A percentile compares a stretch with the other conserved stretches of the same genome.
These are phyloP conservation scores for Hypoxylon crocopeplum DNA, from an alignment of 495 filamentous ascomycete genomes.

Conservation along the genomic window DNA sequence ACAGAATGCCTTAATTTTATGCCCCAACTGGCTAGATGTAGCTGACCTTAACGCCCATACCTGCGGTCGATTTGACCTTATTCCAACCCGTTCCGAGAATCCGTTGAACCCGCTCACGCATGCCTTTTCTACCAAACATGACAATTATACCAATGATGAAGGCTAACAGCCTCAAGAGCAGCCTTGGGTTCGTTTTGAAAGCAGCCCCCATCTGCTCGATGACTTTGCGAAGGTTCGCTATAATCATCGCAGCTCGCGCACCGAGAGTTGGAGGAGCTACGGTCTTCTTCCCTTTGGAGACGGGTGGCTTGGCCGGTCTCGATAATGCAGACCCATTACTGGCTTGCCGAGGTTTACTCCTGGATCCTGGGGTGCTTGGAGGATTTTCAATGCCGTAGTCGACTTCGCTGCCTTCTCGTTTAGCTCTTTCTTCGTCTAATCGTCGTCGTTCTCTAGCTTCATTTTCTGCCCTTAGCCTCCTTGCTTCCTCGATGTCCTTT, in stretches of 20 bases:
- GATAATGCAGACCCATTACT: constrained; percentile 30
- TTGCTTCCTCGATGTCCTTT: constrained; percentile 65
- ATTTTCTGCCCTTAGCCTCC: constrained; percentile 56
- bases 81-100: constrained; percentile 75
- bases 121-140: constrained; percentile 73
- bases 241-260: constrained; percentile 55
- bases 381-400: constrained; percentile 58
- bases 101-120: constrained; percentile 75
- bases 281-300: constrained; percentile 43
- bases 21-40: constrained; percentile 72
- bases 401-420: constrained; percentile 49
- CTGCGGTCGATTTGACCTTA: constrained; percentile 83
- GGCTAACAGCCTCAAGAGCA: constrained; percentile 75
- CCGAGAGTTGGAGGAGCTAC: constrained; percentile 50
- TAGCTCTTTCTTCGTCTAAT: constrained; percentile 53
- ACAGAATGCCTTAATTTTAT: constrained; percentile 23
- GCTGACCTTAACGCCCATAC: constrained; percentile 97
- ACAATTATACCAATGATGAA: constrained; percentile 84
- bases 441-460: constrained; percentile 58
- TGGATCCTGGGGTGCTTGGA: constrained; percentile 47
- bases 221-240: constrained; percentile 64
- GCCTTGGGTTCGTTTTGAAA: constrained; percentile 74
- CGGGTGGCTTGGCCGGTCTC: constrained; percentile 30
- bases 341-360: constrained; percentile 60
- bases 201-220: constrained; percentile 67